Base-by-base conservation (phyloP, 2,329 filamentous ascomycete genomes). In the Biscogniauxia marginata region DNA sequence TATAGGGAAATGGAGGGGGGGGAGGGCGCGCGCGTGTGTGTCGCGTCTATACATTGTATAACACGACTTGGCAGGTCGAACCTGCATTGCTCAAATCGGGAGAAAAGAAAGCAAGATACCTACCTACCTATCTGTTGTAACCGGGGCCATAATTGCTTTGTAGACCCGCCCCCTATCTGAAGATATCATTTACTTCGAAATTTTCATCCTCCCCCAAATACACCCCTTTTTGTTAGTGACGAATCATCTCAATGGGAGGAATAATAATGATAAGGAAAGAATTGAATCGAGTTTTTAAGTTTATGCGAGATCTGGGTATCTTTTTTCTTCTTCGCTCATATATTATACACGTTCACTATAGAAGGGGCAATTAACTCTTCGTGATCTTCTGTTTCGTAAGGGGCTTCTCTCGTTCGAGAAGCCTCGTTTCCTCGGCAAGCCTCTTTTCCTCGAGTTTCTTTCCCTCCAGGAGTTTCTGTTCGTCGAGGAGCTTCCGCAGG, bases 401-500 rank as follows among this genome's bases (percentile, higher is more conserved):
- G n/a, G n/a, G n/a, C n/a, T n/a, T n/a, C n/a, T n/a, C n/a, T n/a
- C n/a, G n/a, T n/a, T n/a, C n/a, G n/a, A n/a, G n/a, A n/a, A n/a
- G n/a, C n/a, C n/a, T n/a, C n/a, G n/a, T n/a, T n/a, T n/a, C n/a
- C n/a, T n/a, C n/a, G n/a, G n/a, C n/a, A n/a, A n/a, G n/a, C n/a
- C n/a, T n/a, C 48, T 57, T 53, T n/a, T 30, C n/a, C 30, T 34
- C 16, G 24, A 19, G 52, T 39, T 50, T 59, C 34, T 50, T 56
- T 13, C 63, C 71, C 58, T 73, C 74, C n/a, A n/a, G n/a, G n/a
- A n/a, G n/a, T 53, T 75, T 74, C 63, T 78, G 77, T 66, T 90
- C 87, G 1, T 81, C 77, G 49, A 90, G 72, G 53, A 95, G 71
- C 62, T 83, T 82, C 65, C 76, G 79, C 45, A 91, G 69, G 3